phyloP scores from a whole-genome alignment of 805 yeast genomes.

The Metschnikowia kofuensis region DNA sequence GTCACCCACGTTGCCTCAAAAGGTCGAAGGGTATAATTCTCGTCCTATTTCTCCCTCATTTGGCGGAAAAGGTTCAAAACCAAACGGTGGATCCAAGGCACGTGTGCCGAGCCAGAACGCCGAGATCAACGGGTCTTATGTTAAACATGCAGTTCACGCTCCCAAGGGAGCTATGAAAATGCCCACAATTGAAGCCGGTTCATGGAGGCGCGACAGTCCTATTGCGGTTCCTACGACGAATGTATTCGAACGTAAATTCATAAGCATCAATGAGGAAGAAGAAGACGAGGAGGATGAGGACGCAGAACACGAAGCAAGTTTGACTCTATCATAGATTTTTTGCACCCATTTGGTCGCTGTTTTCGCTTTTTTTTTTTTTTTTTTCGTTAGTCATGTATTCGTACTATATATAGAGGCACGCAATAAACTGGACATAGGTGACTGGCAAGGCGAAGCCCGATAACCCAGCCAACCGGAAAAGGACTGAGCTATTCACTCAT shows the following conservation, averaged over 20 bases:
- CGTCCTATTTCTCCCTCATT: slow-evolving; percentile 12
- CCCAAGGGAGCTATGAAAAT: slow-evolving; percentile 1
- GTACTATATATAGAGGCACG: no score
- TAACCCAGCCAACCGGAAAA: no score
- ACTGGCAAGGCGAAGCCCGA: no score
- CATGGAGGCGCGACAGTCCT: slow-evolving; percentile 11
- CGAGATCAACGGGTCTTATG: background rate
- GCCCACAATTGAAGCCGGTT: slow-evolving; percentile 4
- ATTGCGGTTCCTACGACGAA: slow-evolving; percentile 1
- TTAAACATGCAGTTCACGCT: slow-evolving; percentile 1
- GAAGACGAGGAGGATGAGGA: slow-evolving; percentile 7
- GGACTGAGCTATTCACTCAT: no score
- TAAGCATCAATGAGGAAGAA: slow-evolving; percentile 11
- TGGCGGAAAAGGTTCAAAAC: background rate
- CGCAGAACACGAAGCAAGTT: background rate
- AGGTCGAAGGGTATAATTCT: background rate
- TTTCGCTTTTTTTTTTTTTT: no score
- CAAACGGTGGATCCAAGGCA: background rate
- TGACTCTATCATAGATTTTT: background rate
- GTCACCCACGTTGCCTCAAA: slow-evolving; percentile 8
- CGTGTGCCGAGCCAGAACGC: background rate
- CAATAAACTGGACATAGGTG: no score
- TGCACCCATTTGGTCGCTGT: slow-evolving; percentile 11
- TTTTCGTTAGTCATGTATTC: no score
- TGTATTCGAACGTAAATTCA: slow-evolving; percentile 10